Evolutionary conservation across 2,329 filamentous ascomycete species (phyloP).

Genomic region (Nemania sp.): DNA sequence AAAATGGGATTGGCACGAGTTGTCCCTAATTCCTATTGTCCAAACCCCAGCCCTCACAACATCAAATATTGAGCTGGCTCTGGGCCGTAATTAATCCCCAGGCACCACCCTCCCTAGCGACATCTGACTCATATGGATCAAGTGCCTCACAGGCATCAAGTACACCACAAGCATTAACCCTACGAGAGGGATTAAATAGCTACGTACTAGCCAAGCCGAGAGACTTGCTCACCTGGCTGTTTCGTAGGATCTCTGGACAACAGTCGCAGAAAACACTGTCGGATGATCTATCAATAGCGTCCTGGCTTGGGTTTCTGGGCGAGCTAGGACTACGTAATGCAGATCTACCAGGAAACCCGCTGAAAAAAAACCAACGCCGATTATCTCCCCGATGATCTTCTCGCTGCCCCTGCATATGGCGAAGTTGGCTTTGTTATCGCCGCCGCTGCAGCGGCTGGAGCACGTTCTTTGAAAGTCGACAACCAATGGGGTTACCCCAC

Average conservation of each 20-base stretch:
- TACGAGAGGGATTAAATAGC: too few relatives aligned
- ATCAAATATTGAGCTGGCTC: too few relatives aligned
- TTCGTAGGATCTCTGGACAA: too few relatives aligned
- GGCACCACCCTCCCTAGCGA: too few relatives aligned
- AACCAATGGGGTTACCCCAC: background rate
- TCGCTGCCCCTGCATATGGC: constrained; percentile 3
- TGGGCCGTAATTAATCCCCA: too few relatives aligned
- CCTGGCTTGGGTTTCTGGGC: background rate
- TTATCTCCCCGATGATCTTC: constrained; percentile 3
- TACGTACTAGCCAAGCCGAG: too few relatives aligned
- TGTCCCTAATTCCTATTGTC: background rate
- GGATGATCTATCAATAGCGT: background rate
- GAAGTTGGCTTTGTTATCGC: constrained; percentile 8
- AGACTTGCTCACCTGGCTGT: too few relatives aligned
- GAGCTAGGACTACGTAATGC: background rate
- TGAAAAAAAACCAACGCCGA: background rate
- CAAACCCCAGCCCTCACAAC: constrained; percentile 4
- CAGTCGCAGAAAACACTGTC: background rate
- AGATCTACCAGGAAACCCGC: background rate
- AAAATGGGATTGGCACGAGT: constrained; percentile 6
- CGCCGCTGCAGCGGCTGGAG: background rate
- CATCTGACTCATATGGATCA: too few relatives aligned
- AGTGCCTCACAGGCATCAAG: too few relatives aligned
- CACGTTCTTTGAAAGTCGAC: background rate
- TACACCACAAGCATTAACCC: too few relatives aligned